Base-by-base conservation (phyloP, 2,329 filamentous ascomycete genomes). In the Truncatella angustata region DNA sequence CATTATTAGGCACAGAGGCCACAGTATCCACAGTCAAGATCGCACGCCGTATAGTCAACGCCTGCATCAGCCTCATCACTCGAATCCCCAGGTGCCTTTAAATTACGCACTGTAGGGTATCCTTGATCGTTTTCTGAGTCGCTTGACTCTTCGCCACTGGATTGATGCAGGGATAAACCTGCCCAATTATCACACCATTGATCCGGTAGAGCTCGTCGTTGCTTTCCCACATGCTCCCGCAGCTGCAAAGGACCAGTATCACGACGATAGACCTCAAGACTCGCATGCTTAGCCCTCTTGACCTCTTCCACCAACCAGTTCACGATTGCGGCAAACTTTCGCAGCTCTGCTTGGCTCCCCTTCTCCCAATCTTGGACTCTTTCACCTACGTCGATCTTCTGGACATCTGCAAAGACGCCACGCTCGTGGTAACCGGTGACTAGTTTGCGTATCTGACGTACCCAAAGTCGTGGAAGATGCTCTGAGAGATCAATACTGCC, bases 1-100 rank as follows among this genome's bases (percentile, higher is more conserved):
- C n/a, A n/a, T n/a, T n/a, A n/a, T n/a, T n/a, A n/a, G n/a, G n/a
- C 51, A 57, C 61, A 63, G 18, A 44, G 55, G 37, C 60, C 58
- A 50, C 60, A 61, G 49, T 63, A 62, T 26, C 58, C 59, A 50
- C 60, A 63, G 1, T 32, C 39, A 2, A 32, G 14, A 45, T 52
- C 50, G 45, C 60, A 63, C 4, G 56, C 54, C 40, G 56, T 59
- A 48, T 56, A 63, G 44, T 62, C 59, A 44, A 60, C 40, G 7
- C 7, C 28, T 14, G 28, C 28, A 11, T 43, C 42, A 45, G 53
- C 50, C 20, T 51, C 45, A 49, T 56, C 50, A 35, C 54, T 53
- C 21, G 50, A 55, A 39, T 54, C 51, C 34, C 39, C 23, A 50
- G 52, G 45, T 39, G 37, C n/a, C 21, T n/a, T 11, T 23, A 37